Base-by-base conservation (phyloP, 805 yeast species). In the Zygotorulaspora chibaensis region DNA sequence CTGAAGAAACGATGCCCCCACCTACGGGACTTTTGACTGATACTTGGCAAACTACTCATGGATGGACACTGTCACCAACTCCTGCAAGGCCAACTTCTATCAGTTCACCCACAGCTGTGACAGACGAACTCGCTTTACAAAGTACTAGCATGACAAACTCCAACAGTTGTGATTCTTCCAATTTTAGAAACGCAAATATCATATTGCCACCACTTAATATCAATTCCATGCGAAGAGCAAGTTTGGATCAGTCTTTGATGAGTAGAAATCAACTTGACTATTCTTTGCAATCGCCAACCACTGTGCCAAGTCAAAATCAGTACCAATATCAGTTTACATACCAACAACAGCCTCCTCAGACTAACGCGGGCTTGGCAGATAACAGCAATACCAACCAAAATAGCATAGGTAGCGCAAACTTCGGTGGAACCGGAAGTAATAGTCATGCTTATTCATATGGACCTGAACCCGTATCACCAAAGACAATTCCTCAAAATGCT, bases 181-280 rank as follows among this genome's bases (percentile, higher is more conserved):
- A 23, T 7, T 16, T 40, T 13, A 36, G 41, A 35, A 26, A 28
- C 16, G n/a, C 44, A 13, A 46, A 41, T 17, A 39, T 46, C 9
- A 16, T 46, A 13, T 30, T 46, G 36, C 49, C 49, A 7, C 49
- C 45, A 4, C 27, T 46, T 45, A 41, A 46, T 34, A 38, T 43
- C 13, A 25, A 33, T n/a, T 8, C 46, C 12, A 38, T 38, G 18
- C 28, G 46, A n/a, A 27, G 45, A 6, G 15, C 40, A 12, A 23
- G 31, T 33, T 33, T 33, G 9, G 36, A 33, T 11, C 20, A 33
- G 12, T 16, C 36, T 6, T 33, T 29, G 36, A 26, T 28, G 41
- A 13, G 18, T 25, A 26, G 41, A 23, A 26, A 38, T 26, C 30
- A 30, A 28, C 4, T 38, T 17, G 26, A 26, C 15, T n/a, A 3